Evolutionary conservation across 306 rosid genomes (phyloP).

Genomic region (Astragalus glycyphyllos): DNA sequence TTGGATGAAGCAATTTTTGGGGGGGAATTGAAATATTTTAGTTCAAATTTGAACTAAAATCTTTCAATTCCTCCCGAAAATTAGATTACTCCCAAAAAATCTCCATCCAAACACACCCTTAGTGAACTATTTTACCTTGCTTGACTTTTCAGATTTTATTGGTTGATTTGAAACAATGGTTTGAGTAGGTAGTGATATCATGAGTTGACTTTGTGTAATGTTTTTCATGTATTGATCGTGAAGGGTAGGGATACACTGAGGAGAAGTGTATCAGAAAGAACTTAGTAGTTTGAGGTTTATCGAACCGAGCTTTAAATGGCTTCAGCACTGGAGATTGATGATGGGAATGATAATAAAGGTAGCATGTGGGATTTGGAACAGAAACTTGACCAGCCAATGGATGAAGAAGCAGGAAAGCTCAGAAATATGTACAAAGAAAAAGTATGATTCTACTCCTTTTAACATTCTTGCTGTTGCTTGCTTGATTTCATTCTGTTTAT

Average conservation of each 20-base stretch:
- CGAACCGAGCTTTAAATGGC: constrained; percentile 54
- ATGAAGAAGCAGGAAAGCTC: constrained; percentile 84
- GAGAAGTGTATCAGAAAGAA: constrained; percentile 25
- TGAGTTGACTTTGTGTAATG: constrained; percentile 10
- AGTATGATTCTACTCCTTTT: constrained; percentile 45
- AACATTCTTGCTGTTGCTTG: constrained; percentile 14
- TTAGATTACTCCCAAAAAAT: too few species aligned
- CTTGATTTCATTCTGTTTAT: constrained; percentile 17
- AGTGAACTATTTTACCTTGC: constrained; percentile 13
- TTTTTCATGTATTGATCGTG: constrained; percentile 34
- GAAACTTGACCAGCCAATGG: constrained; percentile 93
- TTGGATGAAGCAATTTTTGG: too few species aligned
- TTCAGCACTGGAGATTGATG: constrained; percentile 61
- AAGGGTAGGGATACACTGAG: constrained; percentile 28
- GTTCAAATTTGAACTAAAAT: too few species aligned
- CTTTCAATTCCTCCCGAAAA: too few species aligned
- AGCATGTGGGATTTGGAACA: constrained; percentile 91
- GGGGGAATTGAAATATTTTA: too few species aligned
- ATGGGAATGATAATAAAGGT: constrained; percentile 56
- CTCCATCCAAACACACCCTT: neutral
- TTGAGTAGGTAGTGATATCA: constrained; percentile 38
- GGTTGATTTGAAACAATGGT: constrained; percentile 40
- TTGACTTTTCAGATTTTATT: constrained; percentile 40
- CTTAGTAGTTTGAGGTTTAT: constrained; percentile 35
- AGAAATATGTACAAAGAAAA: constrained; percentile 90